Percentiles rank a stretch among this genome's conserved stretches.
These are phyloP conservation scores for Nakataea oryzae DNA, from an alignment of 2,329 filamentous ascomycete species.

Conservation along the genomic window DNA sequence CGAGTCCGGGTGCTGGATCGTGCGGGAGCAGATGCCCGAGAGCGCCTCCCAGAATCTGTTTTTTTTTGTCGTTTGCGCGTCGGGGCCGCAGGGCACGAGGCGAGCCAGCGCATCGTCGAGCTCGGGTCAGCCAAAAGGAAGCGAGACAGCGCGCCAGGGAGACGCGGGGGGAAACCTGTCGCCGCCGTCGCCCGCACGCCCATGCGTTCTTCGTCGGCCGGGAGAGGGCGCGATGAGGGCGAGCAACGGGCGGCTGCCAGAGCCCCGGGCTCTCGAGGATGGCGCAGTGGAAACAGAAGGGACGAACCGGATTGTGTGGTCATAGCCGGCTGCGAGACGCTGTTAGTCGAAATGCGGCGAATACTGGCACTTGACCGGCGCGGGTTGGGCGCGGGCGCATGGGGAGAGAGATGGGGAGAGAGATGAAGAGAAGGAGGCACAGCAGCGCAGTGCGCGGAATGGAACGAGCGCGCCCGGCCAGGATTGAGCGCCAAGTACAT, in stretches of 20 bases:
- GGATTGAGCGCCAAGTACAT: background rate
- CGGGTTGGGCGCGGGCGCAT: background rate
- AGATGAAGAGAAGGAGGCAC: no score
- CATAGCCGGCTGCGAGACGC: conserved; percentile 40
- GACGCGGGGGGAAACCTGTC: background rate
- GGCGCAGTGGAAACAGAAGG: background rate
- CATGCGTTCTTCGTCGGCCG: background rate
- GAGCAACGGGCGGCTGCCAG: background rate
- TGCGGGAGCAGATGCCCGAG: conserved; percentile 94
- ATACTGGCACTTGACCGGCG: background rate
- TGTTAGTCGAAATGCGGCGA: background rate
- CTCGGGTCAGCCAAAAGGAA: background rate
- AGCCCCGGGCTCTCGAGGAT: background rate
- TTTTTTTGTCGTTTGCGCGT: background rate
- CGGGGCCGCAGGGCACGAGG: conserved; percentile 8
- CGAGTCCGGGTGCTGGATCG: conserved; percentile 94
- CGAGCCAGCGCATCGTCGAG: background rate
- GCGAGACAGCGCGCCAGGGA: background rate
- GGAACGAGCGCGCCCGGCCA: no score
- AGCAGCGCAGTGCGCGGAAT: background rate
- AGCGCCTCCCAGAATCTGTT: conserved; percentile 93
- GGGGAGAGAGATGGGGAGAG: background rate
- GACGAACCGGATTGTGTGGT: conserved; percentile 50
- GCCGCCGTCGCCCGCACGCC: no score
- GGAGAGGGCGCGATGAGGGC: background rate